Base-by-base conservation (phyloP, 2,329 filamentous ascomycete genomes). In the Bipolaris oryzae region DNA sequence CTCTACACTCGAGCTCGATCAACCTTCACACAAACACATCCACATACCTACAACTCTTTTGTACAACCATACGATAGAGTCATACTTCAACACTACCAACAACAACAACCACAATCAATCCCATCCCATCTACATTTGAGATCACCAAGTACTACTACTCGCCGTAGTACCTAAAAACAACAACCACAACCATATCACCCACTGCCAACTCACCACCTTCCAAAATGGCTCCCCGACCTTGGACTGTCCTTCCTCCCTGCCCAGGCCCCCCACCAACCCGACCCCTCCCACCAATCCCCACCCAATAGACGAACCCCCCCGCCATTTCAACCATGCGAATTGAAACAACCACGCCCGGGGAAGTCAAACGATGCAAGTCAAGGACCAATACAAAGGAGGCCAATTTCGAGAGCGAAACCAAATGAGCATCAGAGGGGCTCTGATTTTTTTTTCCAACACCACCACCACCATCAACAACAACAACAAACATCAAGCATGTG, bases 261-360 rank as follows among this genome's bases (percentile, higher is more conserved):
- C 48, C 48, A 20, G 48, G 48, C 11, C 48, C 48, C 31, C 48
- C 48, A 50, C 48, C 48, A 50, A 50, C 28, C 11, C 38, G 48
- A 3, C 48, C 48, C 13, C 39, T 50, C 3, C 48, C 48, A 9
- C 48, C 48, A 13, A 42, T 50, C n/a, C 48, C 48, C 11, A 25
- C 48, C 4, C 31, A 38, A 43, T 50, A 41, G 16, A 37, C 21
- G 18, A 20, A 31, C 11, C 11, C 21, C 21, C 15, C 9, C 21
- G 15, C 10, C 41, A 10, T 16, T n/a, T 7, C 23, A 11, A 44
- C n/a, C n/a, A 11, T 23, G 10, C 16, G 5, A 6, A 35, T 35
- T 16, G 2, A 6, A 15, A 10, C n/a, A 15, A 35, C 23, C 23
- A 7, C 23, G 7, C 6, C 23, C 7, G 23, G 7, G 23, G 23